Base-by-base conservation (phyloP, 1,139 yeast species). In the Blastobotrys buckinghamii region DNA sequence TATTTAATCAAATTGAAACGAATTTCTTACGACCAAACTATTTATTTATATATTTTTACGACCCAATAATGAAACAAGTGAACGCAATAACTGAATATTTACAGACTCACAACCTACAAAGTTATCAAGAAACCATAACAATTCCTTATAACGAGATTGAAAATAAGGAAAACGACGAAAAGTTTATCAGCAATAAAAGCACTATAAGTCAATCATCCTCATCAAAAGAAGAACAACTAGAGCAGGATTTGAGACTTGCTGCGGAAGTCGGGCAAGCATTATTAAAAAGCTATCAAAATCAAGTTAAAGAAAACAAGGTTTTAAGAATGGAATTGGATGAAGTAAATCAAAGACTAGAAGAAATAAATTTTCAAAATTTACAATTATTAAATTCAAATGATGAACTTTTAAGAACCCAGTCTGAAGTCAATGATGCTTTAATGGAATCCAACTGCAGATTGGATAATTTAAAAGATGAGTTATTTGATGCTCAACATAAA, bases 181-280 rank as follows among this genome's bases (percentile, higher is more conserved):
- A 6, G 4, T 29, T 12, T 6, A 13, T 12, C 12, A 12, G 9
- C 9, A 6, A 10, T 29, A 29, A 12, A 6, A 29, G n/a, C 32
- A 9, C 29, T 26, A 26, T 7, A n/a, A n/a, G n/a, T n/a, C 29
- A 26, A 26, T 10, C 6, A 26, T 7, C 29, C 10, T 26, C 9
- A 26, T 26, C 29, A 26, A n/a, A 22, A 29, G 32, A 29, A 29
- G n/a, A 29, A 46, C 29, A 54, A 22, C 54, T 61, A 8, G 57
- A 58, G 43, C 47, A 39, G 17, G 62, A 60, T 37, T 57, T 61
- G 19, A 53, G 48, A 26, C 52, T 54, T 1, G 61, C 64, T 13
- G 65, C 63, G 6, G 61, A 59, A 45, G 58, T 59, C 1, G 65
- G 65, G 15, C 59, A 59, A 43, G 62, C 60, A 3, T 51, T 61